Evolutionary conservation across 768 basidiomycete genomes (phyloP), one percentile per base, ranked within the genome.

Genomic region (Glaciozyma martinii): DNA sequence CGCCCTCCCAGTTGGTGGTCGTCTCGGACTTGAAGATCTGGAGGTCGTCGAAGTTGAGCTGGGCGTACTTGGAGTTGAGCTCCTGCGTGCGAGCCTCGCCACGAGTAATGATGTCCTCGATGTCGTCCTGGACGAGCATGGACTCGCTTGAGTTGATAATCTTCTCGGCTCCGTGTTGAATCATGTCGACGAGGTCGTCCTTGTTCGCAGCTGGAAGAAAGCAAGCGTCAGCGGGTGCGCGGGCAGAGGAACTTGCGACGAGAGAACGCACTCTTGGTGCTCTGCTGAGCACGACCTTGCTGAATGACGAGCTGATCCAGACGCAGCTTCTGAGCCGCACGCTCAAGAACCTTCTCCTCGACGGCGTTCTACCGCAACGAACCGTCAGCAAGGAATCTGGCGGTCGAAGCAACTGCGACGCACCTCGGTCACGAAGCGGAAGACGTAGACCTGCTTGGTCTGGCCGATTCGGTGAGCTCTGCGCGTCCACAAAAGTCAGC

Each of bases 101-200:
- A 16, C 85, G 83, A 4, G 82, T 81, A 68, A 99, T 97, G 78
- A 99, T 93, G 5, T 80, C 89, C 52, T 98, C 94, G 62, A 98
- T 98, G 74, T 95, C 92, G 40, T 86, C 89, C 69, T 91, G 53
- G 59, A 68, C 66, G 27, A 57, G n/a, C 76, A 74, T 72, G 42
- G 66, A 59, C 19, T 88, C 86, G 0, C 77, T 76, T 5, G 85
- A 79, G 74, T 87, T 94, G 76, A 98, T 92, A 62, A 99, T 97
- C 77, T 90, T 88, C 76, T 98, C 94, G 0, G 92, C 94, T 25
- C 95, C 94, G 73, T 94, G 91, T 9, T 92, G 86, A 65, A 99
- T 98, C 91, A 98, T 99, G 74, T 98, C 93, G 43, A 98, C 79
- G 19, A 99, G 80, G 64, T 98, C 95, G 56, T 98, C 95, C 79